Evolutionary conservation across 305 asterid genomes (phyloP).

Genomic region (Ajuga reptans): DNA sequence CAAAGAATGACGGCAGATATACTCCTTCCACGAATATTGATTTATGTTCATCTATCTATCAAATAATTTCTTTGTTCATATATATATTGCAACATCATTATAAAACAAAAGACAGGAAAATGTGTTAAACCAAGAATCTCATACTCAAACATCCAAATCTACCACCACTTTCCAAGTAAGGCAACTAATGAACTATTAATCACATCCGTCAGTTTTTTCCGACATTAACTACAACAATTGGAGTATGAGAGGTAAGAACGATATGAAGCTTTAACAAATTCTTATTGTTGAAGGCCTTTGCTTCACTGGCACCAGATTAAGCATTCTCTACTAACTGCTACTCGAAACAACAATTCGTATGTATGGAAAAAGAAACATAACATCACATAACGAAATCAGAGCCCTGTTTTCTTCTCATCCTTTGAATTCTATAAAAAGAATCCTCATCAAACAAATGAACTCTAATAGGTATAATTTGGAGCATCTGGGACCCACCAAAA

Average conservation of each 20-base stretch:
- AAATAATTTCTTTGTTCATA: not conserved
- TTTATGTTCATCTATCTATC: no score
- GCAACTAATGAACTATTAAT: not conserved
- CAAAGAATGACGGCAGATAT: not conserved
- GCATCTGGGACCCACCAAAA: conserved; percentile 14
- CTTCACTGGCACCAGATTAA: not conserved
- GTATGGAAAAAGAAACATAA: not conserved
- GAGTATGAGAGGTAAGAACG: not conserved
- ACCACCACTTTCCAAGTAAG: not conserved
- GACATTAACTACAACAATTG: not conserved
- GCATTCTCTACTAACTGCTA: not conserved
- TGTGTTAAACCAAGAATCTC: not conserved
- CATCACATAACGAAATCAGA: not conserved
- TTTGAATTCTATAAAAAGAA: not conserved
- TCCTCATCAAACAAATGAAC: not conserved
- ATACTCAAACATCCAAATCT: not conserved
- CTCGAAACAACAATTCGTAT: not conserved
- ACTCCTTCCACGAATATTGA: not conserved
- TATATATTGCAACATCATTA: not conserved
- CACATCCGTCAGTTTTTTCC: not conserved
- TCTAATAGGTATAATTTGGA: not conserved
- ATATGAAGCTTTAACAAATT: not conserved
- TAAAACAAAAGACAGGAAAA: not conserved
- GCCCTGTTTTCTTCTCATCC: not conserved
- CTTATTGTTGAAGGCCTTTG: not conserved